Percentiles rank a stretch among this genome's conserved stretches.
Evolutionary conservation across 257 asterid species (phyloP).

Genomic region (Rehmannia glutinosa): DNA sequence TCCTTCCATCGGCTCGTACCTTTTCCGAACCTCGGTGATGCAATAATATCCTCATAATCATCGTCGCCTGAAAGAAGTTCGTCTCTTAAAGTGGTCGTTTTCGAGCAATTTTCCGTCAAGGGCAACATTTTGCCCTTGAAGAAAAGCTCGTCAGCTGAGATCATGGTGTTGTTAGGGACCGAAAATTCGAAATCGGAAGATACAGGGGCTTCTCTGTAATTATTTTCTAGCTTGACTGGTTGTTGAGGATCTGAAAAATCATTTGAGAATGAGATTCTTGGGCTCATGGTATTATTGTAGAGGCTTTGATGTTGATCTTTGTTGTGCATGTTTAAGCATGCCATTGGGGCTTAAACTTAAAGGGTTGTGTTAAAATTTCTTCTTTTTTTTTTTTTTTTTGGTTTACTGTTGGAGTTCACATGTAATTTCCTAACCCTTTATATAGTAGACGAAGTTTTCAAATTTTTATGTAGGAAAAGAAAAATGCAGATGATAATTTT

Average conservation of each 20-base stretch:
- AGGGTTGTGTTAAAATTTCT: neutral
- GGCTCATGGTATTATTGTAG: constrained; percentile 22
- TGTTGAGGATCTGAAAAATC: constrained; percentile 56
- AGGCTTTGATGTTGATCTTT: constrained; percentile 2
- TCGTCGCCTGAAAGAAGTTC: constrained; percentile 57
- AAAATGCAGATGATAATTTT: no score
- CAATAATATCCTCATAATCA: constrained; percentile 24
- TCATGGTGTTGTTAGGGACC: constrained; percentile 33
- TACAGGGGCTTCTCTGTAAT: constrained; percentile 67
- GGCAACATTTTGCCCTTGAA: constrained; percentile 62
- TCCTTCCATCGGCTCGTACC: constrained; percentile 79
- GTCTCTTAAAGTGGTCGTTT: constrained; percentile 52
- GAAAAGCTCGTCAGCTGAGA: constrained; percentile 70
- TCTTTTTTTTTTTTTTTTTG: neutral
- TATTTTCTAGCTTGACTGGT: constrained; percentile 36
- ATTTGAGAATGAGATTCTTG: constrained; percentile 86
- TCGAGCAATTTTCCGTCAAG: constrained; percentile 31
- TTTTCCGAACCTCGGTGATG: constrained; percentile 18
- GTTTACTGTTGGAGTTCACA: constrained; percentile 23
- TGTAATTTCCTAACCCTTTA: constrained; percentile 28
- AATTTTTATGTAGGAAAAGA: no score
- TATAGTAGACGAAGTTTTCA: constrained; percentile 14
- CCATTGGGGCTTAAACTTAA: constrained; percentile 23
- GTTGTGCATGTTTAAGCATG: constrained; percentile 44
- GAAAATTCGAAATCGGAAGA: constrained; percentile 75